phyloP scores from a whole-genome alignment of 306 rosid genomes.

The Cucurbita moschata region DNA sequence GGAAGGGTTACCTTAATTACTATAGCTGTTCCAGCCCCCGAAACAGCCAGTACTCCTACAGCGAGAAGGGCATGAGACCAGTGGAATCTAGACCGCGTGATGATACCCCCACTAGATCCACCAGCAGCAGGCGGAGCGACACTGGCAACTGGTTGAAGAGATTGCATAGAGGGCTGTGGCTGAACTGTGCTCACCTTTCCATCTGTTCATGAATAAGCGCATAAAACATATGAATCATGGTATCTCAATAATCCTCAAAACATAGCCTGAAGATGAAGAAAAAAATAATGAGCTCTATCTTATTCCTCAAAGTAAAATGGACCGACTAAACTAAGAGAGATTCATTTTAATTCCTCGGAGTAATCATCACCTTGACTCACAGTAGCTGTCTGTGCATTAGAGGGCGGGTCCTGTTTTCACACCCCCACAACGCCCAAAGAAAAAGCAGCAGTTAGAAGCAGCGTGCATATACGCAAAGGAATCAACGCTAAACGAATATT shows the following conservation, averaged over 20 bases:
- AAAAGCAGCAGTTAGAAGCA: background rate
- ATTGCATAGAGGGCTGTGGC: conserved; percentile 35
- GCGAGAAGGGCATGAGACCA: conserved; percentile 76
- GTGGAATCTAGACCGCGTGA: conserved; percentile 42
- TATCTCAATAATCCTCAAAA: background rate
- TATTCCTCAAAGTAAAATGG: background rate
- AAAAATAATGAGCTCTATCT: background rate
- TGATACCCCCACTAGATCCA: conserved; percentile 24
- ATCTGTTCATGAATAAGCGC: conserved; percentile 27
- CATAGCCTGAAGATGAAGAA: background rate
- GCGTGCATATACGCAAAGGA: background rate
- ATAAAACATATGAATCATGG: conserved; percentile 2
- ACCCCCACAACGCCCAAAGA: background rate
- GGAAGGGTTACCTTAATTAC: conserved; percentile 55
- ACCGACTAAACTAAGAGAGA: background rate
- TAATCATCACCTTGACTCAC: conserved; percentile 48
- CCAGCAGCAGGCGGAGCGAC: conserved; percentile 21
- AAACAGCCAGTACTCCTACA: conserved; percentile 60
- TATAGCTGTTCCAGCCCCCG: conserved; percentile 74
- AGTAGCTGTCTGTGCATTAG: conserved; percentile 43
- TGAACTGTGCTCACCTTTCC: conserved; percentile 37
- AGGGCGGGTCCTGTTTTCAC: conserved; percentile 52
- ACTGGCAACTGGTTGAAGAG: conserved; percentile 39
- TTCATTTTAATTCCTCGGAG: background rate
- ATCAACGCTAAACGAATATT: background rate